Evolutionary conservation across 1,284 basidiomycete species (phyloP).

Genomic region (Neonothopanus nambi): DNA sequence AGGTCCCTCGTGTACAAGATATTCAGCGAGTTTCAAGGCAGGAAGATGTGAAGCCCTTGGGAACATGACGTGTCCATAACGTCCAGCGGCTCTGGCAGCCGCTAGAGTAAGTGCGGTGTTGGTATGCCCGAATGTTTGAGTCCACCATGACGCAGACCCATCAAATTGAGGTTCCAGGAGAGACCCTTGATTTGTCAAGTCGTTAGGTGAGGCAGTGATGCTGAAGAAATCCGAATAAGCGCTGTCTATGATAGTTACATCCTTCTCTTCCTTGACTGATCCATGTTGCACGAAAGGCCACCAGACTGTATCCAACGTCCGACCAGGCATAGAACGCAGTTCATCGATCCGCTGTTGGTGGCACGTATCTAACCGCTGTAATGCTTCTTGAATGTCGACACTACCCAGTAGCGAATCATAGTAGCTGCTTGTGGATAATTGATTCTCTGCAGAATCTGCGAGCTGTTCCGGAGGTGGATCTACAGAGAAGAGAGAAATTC

Average conservation of each 20-base stretch:
- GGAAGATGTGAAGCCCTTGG: constrained; percentile 87
- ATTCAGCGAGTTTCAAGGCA: constrained; percentile 78
- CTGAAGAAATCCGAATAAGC: constrained; percentile 88
- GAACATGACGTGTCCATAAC: constrained; percentile 97
- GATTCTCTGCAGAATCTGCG: constrained; percentile 52
- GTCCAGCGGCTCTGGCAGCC: constrained; percentile 86
- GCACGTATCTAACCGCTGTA: constrained; percentile 62
- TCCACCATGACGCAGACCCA: constrained; percentile 98
- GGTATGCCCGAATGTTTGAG: constrained; percentile 89
- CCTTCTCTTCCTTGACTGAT: constrained; percentile 61
- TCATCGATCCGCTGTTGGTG: constrained; percentile 69
- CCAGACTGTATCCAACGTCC: constrained; percentile 85
- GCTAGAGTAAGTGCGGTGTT: constrained; percentile 79
- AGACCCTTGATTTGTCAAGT: constrained; percentile 25
- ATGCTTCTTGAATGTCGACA: constrained; percentile 45
- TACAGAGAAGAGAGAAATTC: constrained; percentile 60
- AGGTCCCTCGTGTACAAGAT: constrained; percentile 67
- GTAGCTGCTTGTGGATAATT: constrained; percentile 63
- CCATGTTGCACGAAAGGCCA: constrained; percentile 98
- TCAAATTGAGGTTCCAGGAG: constrained; percentile 79
- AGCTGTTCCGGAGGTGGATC: constrained; percentile 60
- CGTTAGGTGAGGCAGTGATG: constrained; percentile 32
- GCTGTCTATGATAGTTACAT: constrained; percentile 91
- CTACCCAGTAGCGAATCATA: constrained; percentile 54
- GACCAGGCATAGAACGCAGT: constrained; percentile 75